Conservation (phyloP, 2,329 filamentous ascomycete genomes). For the Lasiodiplodia gonubiensis region DNA sequence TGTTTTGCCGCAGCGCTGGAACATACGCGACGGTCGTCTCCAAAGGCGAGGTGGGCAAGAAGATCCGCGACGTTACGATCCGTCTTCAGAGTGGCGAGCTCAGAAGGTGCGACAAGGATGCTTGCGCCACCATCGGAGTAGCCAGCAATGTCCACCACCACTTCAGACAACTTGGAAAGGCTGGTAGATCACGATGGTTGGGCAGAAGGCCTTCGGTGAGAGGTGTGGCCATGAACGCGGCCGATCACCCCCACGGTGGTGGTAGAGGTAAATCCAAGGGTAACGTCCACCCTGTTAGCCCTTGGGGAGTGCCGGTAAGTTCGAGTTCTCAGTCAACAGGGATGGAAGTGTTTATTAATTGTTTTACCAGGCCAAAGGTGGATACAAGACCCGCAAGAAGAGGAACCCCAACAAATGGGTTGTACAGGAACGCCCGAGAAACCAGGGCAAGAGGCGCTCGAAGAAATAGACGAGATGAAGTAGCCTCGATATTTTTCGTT, state of each 20-base stretch:
- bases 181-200: slow-evolving; percentile 89
- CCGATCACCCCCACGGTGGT: slow-evolving; percentile 97
- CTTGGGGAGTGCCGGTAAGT: slow-evolving; percentile 94
- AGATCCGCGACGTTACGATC: slow-evolving; percentile 80
- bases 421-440: slow-evolving; percentile 80
- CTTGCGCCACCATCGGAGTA: slow-evolving; percentile 91
- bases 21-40: slow-evolving; percentile 88
- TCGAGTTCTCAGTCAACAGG: slow-evolving; percentile 3
- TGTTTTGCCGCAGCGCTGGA: slow-evolving; percentile 93
- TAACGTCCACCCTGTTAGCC: slow-evolving; percentile 92
- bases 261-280: slow-evolving; percentile 99
- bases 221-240: slow-evolving; percentile 98
- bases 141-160: slow-evolving; percentile 93
- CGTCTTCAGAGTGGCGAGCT: slow-evolving; percentile 92
- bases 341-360: neutral
- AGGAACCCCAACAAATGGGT: slow-evolving; percentile 92
- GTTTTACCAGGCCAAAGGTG: slow-evolving; percentile 68
- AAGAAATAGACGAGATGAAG: slow-evolving; percentile 32
- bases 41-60: slow-evolving; percentile 71
- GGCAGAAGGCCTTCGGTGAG: slow-evolving; percentile 94
- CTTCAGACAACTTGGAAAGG: slow-evolving; percentile 91
- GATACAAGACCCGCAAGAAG: slow-evolving; percentile 90
- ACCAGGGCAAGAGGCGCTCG: slow-evolving; percentile 82
- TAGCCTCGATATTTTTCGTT: neutral
- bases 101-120: slow-evolving; percentile 85